Evolutionary conservation across 306 rosid species (phyloP).

Genomic region (Vigna mungo): DNA sequence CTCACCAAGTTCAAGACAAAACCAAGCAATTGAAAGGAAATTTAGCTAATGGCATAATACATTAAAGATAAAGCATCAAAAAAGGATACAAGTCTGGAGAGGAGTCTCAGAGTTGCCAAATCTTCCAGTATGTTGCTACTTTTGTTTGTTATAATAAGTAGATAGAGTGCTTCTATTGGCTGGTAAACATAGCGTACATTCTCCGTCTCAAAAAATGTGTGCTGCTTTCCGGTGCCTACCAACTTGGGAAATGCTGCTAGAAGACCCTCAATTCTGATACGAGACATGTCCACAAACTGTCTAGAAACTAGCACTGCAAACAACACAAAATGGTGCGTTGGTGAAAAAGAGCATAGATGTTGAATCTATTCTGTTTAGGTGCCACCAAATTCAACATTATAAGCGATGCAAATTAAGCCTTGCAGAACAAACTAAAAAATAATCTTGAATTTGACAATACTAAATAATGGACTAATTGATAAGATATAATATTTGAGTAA

Average conservation of each 20-base stretch:
- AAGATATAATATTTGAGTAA: slow-evolving; percentile 3
- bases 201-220: slow-evolving; percentile 90
- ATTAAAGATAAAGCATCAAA: slow-evolving; percentile 33
- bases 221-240: slow-evolving; percentile 92
- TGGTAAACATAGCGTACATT: slow-evolving; percentile 95
- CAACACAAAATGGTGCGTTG: neutral
- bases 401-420: neutral
- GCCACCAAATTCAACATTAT: neutral
- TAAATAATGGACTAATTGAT: neutral
- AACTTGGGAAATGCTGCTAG: slow-evolving; percentile 95
- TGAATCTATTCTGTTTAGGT: slow-evolving; percentile 11
- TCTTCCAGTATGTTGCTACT: slow-evolving; percentile 97
- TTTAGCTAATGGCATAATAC: slow-evolving; percentile 20
- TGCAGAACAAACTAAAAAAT: neutral
- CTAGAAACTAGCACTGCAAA: slow-evolving; percentile 86
- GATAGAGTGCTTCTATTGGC: slow-evolving; percentile 86
- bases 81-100: slow-evolving; percentile 95
- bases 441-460: neutral
- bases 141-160: slow-evolving; percentile 94
- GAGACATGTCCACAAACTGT: slow-evolving; percentile 91
- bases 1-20: slow-evolving; percentile 34
- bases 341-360: slow-evolving; percentile 3
- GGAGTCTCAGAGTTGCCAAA: slow-evolving; percentile 85
- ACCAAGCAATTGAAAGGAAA: slow-evolving; percentile 35
- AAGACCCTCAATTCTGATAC: slow-evolving; percentile 93